phyloP scores from a whole-genome alignment of 768 basidiomycete species.

The Boletus huronensis region DNA sequence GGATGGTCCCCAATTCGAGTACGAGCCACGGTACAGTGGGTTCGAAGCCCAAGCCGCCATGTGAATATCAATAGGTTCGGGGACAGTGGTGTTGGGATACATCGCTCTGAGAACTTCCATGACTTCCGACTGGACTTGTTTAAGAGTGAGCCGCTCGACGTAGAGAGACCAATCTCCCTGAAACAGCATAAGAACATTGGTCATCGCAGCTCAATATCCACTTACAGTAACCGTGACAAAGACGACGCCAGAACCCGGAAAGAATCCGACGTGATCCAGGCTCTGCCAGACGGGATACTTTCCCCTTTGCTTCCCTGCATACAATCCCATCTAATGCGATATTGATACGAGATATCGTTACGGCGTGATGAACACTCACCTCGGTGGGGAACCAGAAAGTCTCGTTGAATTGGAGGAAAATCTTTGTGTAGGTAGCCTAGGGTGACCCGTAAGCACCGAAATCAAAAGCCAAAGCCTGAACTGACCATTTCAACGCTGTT shows the following conservation, averaged over 20 bases:
- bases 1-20: conserved; percentile 67
- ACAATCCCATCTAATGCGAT: conserved; percentile 39
- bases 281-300: conserved; percentile 68
- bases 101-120: conserved; percentile 55
- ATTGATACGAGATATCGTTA: not conserved
- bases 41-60: conserved; percentile 54
- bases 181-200: not conserved
- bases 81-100: conserved; percentile 53
- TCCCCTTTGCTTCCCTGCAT: conserved; percentile 56
- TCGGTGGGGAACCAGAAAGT: conserved; percentile 59
- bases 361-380: conserved; percentile 14
- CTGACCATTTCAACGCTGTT: conserved; percentile 57
- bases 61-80: conserved; percentile 53
- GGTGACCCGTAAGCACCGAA: not conserved
- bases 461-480: not conserved
- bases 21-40: conserved; percentile 44
- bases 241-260: conserved; percentile 55
- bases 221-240: conserved; percentile 29
- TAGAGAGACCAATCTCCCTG: conserved; percentile 62
- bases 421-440: conserved; percentile 60
- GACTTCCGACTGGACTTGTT: conserved; percentile 49
- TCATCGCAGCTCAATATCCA: not conserved
- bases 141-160: conserved; percentile 49
- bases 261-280: conserved; percentile 53
- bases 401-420: conserved; percentile 58